Percentiles rank a stretch among this genome's conserved stretches.
These are phyloP conservation scores for Teunomyces pallodes DNA, from an alignment of 805 yeast species.

Conservation along the genomic window DNA sequence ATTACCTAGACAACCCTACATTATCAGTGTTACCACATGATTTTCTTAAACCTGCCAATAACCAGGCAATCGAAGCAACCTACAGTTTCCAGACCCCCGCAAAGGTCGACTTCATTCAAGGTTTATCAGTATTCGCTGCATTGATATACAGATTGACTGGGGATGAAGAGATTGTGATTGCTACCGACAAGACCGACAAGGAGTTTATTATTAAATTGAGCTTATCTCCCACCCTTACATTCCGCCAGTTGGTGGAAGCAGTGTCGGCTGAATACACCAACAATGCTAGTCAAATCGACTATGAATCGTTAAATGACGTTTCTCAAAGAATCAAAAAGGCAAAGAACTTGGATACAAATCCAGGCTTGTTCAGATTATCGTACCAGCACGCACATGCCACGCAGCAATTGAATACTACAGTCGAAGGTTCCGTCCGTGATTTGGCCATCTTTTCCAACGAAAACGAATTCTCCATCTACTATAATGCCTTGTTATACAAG, in stretches of 20 bases:
- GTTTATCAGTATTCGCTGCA: constrained; percentile 65
- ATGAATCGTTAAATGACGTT: constrained; percentile 50
- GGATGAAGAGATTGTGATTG: constrained; percentile 89
- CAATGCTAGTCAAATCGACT: constrained; percentile 37
- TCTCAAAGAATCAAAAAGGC: constrained; percentile 47
- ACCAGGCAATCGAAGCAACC: constrained; percentile 64
- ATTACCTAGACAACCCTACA: constrained; percentile 72
- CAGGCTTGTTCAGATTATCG: constrained; percentile 61
- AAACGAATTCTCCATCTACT: constrained; percentile 47
- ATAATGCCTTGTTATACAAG: constrained; percentile 74
- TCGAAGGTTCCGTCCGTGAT: constrained; percentile 60
- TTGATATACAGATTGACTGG: constrained; percentile 82
- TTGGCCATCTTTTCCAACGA: constrained; percentile 48
- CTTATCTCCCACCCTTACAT: constrained; percentile 54
- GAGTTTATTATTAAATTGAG: constrained; percentile 63
- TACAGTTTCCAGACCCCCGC: constrained; percentile 28
- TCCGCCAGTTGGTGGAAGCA: constrained; percentile 49
- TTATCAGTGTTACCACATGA: constrained; percentile 87
- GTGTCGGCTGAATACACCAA: constrained; percentile 43
- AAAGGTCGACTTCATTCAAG: constrained; percentile 42
- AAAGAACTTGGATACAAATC: constrained; percentile 54
- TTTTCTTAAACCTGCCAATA: constrained; percentile 71
- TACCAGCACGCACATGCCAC: constrained; percentile 45
- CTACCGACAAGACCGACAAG: constrained; percentile 50
- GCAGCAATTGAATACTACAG: constrained; percentile 46